Percentiles rank a stretch among this genome's conserved stretches.
These are phyloP conservation scores for Adenanthera pavonina DNA, from an alignment of 306 rosid species.

Conservation along the genomic window DNA sequence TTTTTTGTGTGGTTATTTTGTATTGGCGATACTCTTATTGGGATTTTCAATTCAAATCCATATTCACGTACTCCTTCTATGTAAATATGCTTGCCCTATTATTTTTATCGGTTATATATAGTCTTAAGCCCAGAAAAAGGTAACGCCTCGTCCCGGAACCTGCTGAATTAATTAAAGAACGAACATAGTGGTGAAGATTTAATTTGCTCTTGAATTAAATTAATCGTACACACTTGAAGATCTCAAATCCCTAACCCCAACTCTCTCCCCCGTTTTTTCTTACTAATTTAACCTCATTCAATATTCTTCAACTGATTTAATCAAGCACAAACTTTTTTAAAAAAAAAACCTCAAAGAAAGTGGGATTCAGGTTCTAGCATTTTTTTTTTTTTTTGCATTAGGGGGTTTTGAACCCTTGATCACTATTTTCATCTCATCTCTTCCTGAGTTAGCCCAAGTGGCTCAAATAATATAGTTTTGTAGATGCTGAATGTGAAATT, in stretches of 20 bases:
- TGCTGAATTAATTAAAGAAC: neutral
- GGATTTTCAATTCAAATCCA: constrained; percentile 37
- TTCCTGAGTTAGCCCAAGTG: too few relatives aligned
- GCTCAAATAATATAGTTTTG: too few relatives aligned
- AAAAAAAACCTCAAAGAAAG: neutral
- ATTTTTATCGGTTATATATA: neutral
- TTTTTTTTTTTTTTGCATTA: too few relatives aligned
- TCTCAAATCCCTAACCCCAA: neutral
- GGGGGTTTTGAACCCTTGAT: too few relatives aligned
- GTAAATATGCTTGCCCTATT: neutral
- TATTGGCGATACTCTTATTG: constrained; percentile 29
- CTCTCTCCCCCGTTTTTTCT: neutral
- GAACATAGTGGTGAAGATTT: neutral
- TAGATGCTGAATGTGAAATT: too few relatives aligned
- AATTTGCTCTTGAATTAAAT: too few relatives aligned
- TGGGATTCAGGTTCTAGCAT: too few relatives aligned
- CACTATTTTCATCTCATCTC: too few relatives aligned
- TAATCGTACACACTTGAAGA: too few relatives aligned
- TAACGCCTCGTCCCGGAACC: neutral
- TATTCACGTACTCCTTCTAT: neutral
- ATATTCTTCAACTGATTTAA: neutral
- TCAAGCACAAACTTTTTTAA: neutral
- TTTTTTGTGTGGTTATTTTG: constrained; percentile 59
- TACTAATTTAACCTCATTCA: neutral
- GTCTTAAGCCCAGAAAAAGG: neutral